phyloP scores from a whole-genome alignment of 2,329 filamentous ascomycete species.

The Fusarium dimerum region DNA sequence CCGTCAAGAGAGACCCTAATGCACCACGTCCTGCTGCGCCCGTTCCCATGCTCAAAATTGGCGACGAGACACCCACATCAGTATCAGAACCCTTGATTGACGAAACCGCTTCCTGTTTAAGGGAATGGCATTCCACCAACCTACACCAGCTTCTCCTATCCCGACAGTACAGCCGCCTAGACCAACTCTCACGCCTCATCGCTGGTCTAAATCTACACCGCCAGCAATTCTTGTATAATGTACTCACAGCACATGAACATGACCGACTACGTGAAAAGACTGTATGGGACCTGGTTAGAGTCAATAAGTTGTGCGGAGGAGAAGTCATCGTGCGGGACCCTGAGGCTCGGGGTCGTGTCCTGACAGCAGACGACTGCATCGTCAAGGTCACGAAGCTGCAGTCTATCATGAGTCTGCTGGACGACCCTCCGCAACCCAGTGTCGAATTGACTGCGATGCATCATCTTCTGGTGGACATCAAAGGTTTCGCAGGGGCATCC shows the following conservation, averaged over 20 bases:
- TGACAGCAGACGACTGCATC: conserved; percentile 91
- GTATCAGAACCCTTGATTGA: conserved; percentile 88
- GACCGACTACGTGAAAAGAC: conserved; percentile 80
- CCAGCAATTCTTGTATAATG: conserved; percentile 90
- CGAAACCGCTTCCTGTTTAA: conserved; percentile 93
- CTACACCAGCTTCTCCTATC: conserved; percentile 87
- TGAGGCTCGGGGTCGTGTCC: conserved; percentile 74
- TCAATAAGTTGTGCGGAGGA: conserved; percentile 91
- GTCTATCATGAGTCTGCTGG: conserved; percentile 91
- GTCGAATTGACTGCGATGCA: conserved; percentile 73
- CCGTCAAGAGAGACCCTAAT: conserved; percentile 62
- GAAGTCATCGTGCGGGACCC: conserved; percentile 96
- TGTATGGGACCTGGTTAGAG: conserved; percentile 91
- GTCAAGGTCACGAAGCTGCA: conserved; percentile 89
- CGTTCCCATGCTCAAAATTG: conserved; percentile 96
- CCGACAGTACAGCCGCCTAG: conserved; percentile 77
- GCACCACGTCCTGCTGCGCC: conserved; percentile 82
- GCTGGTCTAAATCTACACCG: conserved; percentile 80
- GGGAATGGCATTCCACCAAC: conserved; percentile 98
- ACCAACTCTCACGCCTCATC: conserved; percentile 79
- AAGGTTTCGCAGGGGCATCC: conserved; percentile 75
- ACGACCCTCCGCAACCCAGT: conserved; percentile 71
- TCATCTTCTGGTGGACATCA: conserved; percentile 81
- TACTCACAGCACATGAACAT: conserved; percentile 85
- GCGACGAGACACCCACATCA: conserved; percentile 92